These are phyloP conservation scores for Blastobotrys muscicola DNA, from an alignment of 805 yeast genomes.

Conservation along the genomic window DNA sequence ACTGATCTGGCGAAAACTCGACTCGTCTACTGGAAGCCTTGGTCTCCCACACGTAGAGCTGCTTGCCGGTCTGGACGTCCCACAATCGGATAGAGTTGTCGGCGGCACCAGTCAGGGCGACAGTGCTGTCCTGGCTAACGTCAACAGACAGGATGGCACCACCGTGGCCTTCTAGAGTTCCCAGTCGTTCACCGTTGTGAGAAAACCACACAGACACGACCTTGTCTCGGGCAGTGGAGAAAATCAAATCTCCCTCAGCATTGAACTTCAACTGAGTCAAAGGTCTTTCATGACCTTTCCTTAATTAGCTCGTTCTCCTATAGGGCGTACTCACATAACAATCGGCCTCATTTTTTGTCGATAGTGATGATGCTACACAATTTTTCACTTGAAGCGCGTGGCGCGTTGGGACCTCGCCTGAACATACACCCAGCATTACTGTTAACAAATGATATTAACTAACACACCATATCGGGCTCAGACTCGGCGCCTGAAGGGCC, in stretches of 20 bases:
- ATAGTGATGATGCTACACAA: background rate
- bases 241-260: slow-evolving; percentile 87
- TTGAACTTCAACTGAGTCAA: slow-evolving; percentile 93
- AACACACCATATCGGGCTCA: slow-evolving; percentile 58
- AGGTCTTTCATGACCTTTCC: slow-evolving; percentile 92
- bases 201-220: slow-evolving; percentile 90
- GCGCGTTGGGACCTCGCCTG: background rate
- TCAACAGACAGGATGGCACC: slow-evolving; percentile 97
- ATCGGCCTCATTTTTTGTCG: slow-evolving; percentile 1
- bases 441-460: slow-evolving; percentile 7
- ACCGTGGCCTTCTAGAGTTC: slow-evolving; percentile 78
- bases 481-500: slow-evolving; percentile 48
- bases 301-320: background rate
- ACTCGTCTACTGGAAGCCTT: slow-evolving; percentile 88
- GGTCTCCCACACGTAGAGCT: slow-evolving; percentile 60
- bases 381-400: background rate
- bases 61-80: slow-evolving; percentile 71
- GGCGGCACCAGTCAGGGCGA: slow-evolving; percentile 82
- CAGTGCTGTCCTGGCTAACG: slow-evolving; percentile 57
- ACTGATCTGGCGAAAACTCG: slow-evolving; percentile 69
- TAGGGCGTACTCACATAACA: background rate
- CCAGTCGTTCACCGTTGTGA: slow-evolving; percentile 91
- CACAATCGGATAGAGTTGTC: slow-evolving; percentile 80
- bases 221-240: slow-evolving; percentile 87
- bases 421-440: background rate